A percentile compares a stretch with the other conserved stretches of the same genome.
Evolutionary conservation across 2,329 filamentous ascomycete species (phyloP).

Genomic region (Rutstroemia sp.): DNA sequence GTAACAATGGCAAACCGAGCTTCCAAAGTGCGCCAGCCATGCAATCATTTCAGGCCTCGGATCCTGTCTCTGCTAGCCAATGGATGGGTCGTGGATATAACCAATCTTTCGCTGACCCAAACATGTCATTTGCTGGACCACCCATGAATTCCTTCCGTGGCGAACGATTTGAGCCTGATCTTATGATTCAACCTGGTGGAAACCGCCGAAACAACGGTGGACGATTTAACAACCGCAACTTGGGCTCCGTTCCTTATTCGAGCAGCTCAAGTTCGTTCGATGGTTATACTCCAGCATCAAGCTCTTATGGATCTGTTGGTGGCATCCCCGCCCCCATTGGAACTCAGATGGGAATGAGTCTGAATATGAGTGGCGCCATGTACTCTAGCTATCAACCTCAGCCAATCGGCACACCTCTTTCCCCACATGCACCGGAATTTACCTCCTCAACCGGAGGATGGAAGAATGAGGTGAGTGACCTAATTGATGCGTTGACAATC

Average conservation of each 20-base stretch:
- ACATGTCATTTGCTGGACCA: conserved; percentile 22
- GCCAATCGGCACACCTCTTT: conserved; percentile 57
- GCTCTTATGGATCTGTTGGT: conserved; percentile 24
- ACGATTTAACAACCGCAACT: conserved; percentile 25
- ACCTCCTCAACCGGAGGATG: conserved; percentile 42
- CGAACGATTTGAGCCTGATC: conserved; percentile 27
- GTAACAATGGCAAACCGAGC: conserved; percentile 34
- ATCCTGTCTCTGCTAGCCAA: conserved; percentile 34
- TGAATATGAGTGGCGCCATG: conserved; percentile 19
- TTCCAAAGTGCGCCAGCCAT: conserved; percentile 26
- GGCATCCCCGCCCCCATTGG: conserved; percentile 18
- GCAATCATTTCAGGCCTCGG: conserved; percentile 20
- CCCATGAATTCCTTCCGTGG: conserved; percentile 22
- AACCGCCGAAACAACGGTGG: conserved; percentile 22
- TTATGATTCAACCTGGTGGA: conserved; percentile 22
- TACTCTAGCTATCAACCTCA: conserved; percentile 40
- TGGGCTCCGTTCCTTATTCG: conserved; percentile 23
- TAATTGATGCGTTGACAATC: conserved; percentile 13
- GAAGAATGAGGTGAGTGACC: conserved; percentile 29
- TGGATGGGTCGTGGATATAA: conserved; percentile 39
- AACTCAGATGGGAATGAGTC: conserved; percentile 16
- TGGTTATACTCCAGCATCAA: conserved; percentile 25
- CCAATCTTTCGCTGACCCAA: conserved; percentile 26
- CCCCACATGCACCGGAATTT: conserved; percentile 69
- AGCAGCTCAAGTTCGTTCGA: conserved; percentile 30